Evolutionary conservation across 2,329 filamentous ascomycete species (phyloP), one percentile per base, ranked within the genome.

Genomic region (Chaetomiaceae sp.): DNA sequence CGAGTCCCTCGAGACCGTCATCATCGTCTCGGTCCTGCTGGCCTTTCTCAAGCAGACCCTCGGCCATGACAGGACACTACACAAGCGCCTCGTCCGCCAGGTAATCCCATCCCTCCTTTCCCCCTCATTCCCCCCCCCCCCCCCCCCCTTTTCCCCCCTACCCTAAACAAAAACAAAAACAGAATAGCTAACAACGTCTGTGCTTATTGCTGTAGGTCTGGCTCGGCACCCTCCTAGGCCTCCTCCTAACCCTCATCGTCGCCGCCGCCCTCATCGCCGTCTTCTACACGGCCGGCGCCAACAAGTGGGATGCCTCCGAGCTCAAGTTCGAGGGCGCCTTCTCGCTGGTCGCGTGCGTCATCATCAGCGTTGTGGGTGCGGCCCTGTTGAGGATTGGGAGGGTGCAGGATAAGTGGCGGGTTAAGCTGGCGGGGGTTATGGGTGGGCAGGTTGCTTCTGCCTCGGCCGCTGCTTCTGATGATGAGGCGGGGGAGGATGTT

Each of bases 11-110:
- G 90, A 95, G 75, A 88, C 87, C 1, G 85, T 81, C 64, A 90
- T 95, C 65, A 88, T 95, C 63, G 83, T 95, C 58, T 92, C 90
- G 0, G 87, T 95, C n/a, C 76, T 95, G 31, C 80, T 95, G 37
- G 83, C 89, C 20, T 95, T 94, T 68, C 74, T 95, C 54, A 94
- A 92, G 69, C 88, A 94, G 68, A 88, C 86, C 3, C 79, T 95
- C 34, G 76, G 9, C 55, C 84, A 91, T 72, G 71, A 71, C 5
- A 66, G 63, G 2, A 72, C 34, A 1, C 72, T 85, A 1, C 87
- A 89, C 72, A 91, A 87, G 70, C 78, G 77, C 56, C 76, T 91
- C 9, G 75, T 82, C 31, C 79, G 75, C 57, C 86, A 90, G 75
- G 80, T 82, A 42, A 36, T n/a, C 5, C 5, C 5, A 4, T 15